Percentiles rank a stretch among this genome's conserved stretches.
phyloP scores from a whole-genome alignment of 192 early-diverging fungal genomes.

The Coemansia sp. region DNA sequence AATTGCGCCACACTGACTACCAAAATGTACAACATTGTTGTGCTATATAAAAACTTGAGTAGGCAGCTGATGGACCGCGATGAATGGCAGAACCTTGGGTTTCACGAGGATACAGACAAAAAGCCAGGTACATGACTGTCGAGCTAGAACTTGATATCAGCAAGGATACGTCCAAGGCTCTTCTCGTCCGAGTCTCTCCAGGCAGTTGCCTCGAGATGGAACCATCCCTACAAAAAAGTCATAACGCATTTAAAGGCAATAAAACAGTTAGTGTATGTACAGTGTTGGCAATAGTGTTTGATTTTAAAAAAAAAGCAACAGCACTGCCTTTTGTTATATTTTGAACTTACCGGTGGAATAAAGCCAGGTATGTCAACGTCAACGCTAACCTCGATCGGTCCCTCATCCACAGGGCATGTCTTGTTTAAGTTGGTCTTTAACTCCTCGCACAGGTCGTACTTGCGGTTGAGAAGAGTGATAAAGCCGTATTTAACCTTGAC shows the following conservation, averaged over 20 bases:
- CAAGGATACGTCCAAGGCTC: constrained; percentile 44
- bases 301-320: too few species aligned
- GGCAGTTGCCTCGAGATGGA: constrained; percentile 44
- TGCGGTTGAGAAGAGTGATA: constrained; percentile 39
- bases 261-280: background rate
- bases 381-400: constrained; percentile 37
- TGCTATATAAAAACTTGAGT: background rate
- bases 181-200: constrained; percentile 47
- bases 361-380: constrained; percentile 50
- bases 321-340: too few species aligned
- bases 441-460: constrained; percentile 50
- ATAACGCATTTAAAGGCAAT: background rate
- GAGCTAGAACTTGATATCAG: constrained; percentile 35
- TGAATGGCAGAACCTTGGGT: constrained; percentile 52
- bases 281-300: too few species aligned
- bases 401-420: constrained; percentile 50
- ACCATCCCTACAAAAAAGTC: constrained; percentile 39
- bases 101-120: constrained; percentile 29
- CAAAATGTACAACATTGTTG: background rate
- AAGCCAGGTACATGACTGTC: background rate
- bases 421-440: constrained; percentile 46
- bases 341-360: constrained; percentile 35
- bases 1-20: background rate
- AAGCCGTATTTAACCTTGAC: constrained; percentile 49
- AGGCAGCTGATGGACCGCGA: constrained; percentile 52